Evolutionary conservation across 106 monocot species (phyloP).

Genomic region (Posidonia australis): DNA sequence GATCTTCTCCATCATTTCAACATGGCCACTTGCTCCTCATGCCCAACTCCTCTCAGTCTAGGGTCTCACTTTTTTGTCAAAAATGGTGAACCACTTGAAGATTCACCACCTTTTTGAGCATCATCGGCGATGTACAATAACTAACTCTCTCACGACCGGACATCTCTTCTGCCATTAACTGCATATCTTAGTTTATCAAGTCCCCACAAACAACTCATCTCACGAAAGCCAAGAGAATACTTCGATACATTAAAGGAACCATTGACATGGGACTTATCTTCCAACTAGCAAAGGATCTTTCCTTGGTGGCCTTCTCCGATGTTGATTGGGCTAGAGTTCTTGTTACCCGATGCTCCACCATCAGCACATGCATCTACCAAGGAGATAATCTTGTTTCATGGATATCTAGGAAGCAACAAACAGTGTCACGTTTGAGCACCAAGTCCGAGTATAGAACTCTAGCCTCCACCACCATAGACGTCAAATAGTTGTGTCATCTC

Average conservation of each 20-base stretch:
- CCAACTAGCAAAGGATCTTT: background rate
- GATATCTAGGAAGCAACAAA: background rate
- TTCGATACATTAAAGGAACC: slow-evolving; percentile 7
- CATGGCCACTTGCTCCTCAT: background rate
- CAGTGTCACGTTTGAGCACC: background rate
- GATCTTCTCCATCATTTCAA: background rate
- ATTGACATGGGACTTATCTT: background rate
- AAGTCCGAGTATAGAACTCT: slow-evolving; percentile 6
- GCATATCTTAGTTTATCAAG: slow-evolving; percentile 1
- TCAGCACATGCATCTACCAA: background rate
- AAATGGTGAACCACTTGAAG: background rate
- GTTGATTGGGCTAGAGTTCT: background rate
- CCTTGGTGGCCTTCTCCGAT: background rate
- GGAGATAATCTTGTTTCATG: background rate
- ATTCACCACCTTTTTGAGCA: background rate
- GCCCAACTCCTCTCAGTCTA: background rate
- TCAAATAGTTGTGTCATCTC: background rate
- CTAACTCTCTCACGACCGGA: slow-evolving; percentile 1
- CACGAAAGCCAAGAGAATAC: background rate
- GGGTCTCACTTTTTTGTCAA: background rate
- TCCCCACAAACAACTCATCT: background rate
- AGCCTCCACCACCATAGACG: background rate
- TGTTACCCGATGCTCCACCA: background rate
- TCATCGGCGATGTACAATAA: background rate
- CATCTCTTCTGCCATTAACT: background rate